A percentile compares a stretch with the other conserved stretches of the same genome.
phyloP scores from a whole-genome alignment of 805 yeast genomes.

The Kazachstania psychrophila region DNA sequence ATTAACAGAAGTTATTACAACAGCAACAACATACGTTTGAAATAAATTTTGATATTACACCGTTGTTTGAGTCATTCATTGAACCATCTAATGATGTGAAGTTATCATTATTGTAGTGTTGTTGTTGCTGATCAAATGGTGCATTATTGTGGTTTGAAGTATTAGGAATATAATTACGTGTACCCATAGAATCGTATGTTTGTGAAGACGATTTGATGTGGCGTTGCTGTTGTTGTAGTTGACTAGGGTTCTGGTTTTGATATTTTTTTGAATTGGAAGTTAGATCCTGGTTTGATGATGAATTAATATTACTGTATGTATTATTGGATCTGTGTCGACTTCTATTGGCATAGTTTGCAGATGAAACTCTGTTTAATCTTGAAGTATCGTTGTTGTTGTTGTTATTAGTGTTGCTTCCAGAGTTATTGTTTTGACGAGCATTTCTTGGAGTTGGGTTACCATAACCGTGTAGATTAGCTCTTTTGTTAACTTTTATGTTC shows the following conservation, averaged over 20 bases:
- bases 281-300: slow-evolving; percentile 2
- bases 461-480: slow-evolving; percentile 74
- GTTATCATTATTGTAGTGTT: slow-evolving; percentile 4
- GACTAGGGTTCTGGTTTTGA: background rate
- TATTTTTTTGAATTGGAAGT: background rate
- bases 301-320: background rate
- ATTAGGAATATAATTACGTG: slow-evolving; percentile 5
- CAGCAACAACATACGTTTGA: slow-evolving; percentile 9
- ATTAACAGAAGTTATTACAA: slow-evolving; percentile 12
- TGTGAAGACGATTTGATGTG: slow-evolving; percentile 2
- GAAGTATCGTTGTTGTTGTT: slow-evolving; percentile 3
- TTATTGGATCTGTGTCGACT: background rate
- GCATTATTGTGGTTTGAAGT: slow-evolving; percentile 7
- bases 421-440: slow-evolving; percentile 7
- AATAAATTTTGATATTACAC: background rate
- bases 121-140: slow-evolving; percentile 1
- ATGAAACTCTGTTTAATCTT: slow-evolving; percentile 1
- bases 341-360: slow-evolving; percentile 5
- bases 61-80: background rate
- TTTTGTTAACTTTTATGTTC: slow-evolving; percentile 66
- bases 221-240: background rate
- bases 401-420: background rate
- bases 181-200: slow-evolving; percentile 25
- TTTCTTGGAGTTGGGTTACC: slow-evolving; percentile 55
- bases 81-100: slow-evolving; percentile 1